Base-by-base conservation (phyloP, 169 alveolate genomes). In the Perkinsus olseni region DNA sequence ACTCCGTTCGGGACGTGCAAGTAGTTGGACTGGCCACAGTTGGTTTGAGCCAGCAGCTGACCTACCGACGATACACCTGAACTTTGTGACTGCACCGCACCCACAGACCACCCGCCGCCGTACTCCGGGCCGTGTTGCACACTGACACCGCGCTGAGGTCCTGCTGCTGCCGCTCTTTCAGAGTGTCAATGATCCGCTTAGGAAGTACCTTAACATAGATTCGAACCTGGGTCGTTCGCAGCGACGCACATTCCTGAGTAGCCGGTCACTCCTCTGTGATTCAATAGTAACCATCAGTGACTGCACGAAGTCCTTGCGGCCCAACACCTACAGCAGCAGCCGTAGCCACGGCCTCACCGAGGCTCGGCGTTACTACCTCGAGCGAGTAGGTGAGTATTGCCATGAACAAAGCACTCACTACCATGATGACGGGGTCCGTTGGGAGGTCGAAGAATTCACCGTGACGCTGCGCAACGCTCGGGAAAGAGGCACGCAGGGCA, bases 251-350 rank as follows among this genome's bases (percentile, higher is more conserved):
- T 91, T 91, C 36, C 38, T 48, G 21, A 91, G 93, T 39, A 91
- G 39, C 28, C 62, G 93, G 40, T 39, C 93, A 28, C 74, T 38
- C 74, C 93, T 38, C 74, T 13, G 34, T 38, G 48, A n/a, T 39
- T 91, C 93, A 17, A 48, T 48, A 39, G 36, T 39, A 8, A 91
- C 93, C 93, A 91, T 91, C 48, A 51, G 21, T 11, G 93, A 48
- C 93, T 91, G 93, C 74, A 91, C 62, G 74, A 38, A 91, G 93
- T 91, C 93, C 74, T 91, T 91, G 40, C 93, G 74, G 24, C 62
- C 74, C 74, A 91, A 31, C 37, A 91, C 74, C 50, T 91, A 39
- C 37, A 40, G 1, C 39, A 13, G 31, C 36, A 21, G 36, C 34
- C 28, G 4, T 28, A 24, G 37, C 82, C 31, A 21, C 8, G 82